Conservation (phyloP, 352 stramenopile genomes). For the Plasmopara halstedii region DNA sequence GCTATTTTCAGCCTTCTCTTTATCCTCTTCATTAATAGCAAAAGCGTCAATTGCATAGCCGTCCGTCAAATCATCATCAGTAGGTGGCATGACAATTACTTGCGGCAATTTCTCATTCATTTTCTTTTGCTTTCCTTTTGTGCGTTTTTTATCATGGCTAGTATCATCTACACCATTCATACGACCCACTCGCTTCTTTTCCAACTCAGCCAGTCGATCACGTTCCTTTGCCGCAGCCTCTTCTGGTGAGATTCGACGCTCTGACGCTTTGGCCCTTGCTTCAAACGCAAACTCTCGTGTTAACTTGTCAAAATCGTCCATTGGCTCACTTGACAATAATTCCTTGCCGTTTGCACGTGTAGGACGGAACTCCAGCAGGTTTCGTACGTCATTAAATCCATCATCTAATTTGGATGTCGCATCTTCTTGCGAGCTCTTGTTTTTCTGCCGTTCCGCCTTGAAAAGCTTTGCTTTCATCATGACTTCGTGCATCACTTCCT, state of each 20-base stretch:
- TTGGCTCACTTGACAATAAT: conserved; percentile 52
- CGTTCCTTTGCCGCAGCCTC: conserved; percentile 91
- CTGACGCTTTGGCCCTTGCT: conserved; percentile 88
- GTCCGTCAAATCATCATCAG: conserved; percentile 87
- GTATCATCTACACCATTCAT: conserved; percentile 90
- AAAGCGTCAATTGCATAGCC: conserved; percentile 67
- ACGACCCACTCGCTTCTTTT: conserved; percentile 89
- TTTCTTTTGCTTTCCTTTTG: conserved; percentile 39
- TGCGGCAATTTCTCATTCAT: conserved; percentile 40
- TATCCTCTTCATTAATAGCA: conserved; percentile 36
- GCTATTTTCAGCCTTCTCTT: conserved; percentile 52
- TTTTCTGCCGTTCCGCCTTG: conserved; percentile 83
- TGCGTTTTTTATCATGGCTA: conserved; percentile 34
- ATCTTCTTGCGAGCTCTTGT: conserved; percentile 77
- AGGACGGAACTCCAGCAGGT: conserved; percentile 70
- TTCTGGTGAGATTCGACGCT: conserved; percentile 92
- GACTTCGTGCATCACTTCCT: conserved; percentile 88
- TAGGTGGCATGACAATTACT: conserved; percentile 70
- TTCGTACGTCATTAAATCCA: conserved; percentile 54
- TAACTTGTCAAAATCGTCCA: conserved; percentile 84
- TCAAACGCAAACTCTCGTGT: conserved; percentile 84
- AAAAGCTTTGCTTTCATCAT: conserved; percentile 89
- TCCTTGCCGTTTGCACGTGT: conserved; percentile 56
- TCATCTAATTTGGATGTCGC: conserved; percentile 67
- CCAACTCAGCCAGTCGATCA: conserved; percentile 86